A percentile compares a stretch with the other conserved stretches of the same genome.
Evolutionary conservation across 306 rosid species (phyloP).

Genomic region (Hippophae gyantsensis): DNA sequence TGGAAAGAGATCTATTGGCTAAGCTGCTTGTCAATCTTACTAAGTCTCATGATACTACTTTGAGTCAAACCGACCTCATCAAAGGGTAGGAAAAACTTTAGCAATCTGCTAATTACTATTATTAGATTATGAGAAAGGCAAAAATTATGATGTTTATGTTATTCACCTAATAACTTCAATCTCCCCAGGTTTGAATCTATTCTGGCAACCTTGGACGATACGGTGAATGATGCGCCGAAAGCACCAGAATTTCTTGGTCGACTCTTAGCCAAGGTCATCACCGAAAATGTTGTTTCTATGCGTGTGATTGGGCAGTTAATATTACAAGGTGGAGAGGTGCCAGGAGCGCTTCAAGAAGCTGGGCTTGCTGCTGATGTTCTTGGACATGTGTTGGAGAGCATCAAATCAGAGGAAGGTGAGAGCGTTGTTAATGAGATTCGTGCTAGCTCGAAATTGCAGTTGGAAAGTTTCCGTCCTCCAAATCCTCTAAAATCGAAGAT

Average conservation of each 20-base stretch:
- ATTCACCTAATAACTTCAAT: constrained; percentile 1
- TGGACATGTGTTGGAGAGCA: constrained; percentile 55
- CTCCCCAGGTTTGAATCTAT: constrained; percentile 55
- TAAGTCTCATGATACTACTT: constrained; percentile 37
- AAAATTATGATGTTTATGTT: neutral
- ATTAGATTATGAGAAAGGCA: neutral
- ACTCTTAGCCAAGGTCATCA: constrained; percentile 41
- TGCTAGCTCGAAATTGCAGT: constrained; percentile 38
- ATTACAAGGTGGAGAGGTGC: constrained; percentile 64
- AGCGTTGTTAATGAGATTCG: constrained; percentile 32
- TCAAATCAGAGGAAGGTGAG: constrained; percentile 59
- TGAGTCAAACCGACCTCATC: constrained; percentile 54
- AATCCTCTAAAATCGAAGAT: constrained; percentile 40
- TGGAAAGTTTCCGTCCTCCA: constrained; percentile 59
- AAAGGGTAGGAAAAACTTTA: constrained; percentile 47
- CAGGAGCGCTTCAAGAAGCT: constrained; percentile 41
- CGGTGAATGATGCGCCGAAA: constrained; percentile 76
- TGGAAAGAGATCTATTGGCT: constrained; percentile 63
- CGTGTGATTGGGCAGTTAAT: constrained; percentile 54
- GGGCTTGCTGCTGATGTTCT: constrained; percentile 83
- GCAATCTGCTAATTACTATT: neutral
- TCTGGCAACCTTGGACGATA: constrained; percentile 61
- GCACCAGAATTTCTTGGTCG: constrained; percentile 76
- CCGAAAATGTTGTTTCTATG: constrained; percentile 45
- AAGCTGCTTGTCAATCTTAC: constrained; percentile 54